Evolutionary conservation across 345 rosid species (phyloP).

Genomic region (Eucalyptus tenuipes): DNA sequence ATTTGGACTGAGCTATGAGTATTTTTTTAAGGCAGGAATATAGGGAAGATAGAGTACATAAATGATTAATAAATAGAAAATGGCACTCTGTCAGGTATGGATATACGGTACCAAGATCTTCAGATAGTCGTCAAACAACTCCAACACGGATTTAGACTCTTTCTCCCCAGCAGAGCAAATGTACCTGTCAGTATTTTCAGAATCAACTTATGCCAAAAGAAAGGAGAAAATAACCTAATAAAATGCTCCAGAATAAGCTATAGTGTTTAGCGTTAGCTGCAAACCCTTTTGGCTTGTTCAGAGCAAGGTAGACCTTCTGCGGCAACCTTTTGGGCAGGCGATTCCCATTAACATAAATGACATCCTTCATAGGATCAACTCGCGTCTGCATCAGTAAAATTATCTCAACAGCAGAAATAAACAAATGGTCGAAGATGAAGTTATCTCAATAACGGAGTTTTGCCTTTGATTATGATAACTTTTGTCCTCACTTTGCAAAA

Average conservation of each 20-base stretch:
- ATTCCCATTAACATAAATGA: slow-evolving; percentile 78
- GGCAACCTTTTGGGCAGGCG: slow-evolving; percentile 86
- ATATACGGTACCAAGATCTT: slow-evolving; percentile 49
- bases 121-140: slow-evolving; percentile 62
- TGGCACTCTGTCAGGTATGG: not conserved
- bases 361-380: slow-evolving; percentile 71
- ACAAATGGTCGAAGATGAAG: not conserved
- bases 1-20: not conserved
- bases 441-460: not conserved
- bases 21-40: not conserved
- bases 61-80: not conserved
- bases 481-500: not conserved
- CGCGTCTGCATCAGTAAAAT: slow-evolving; percentile 47
- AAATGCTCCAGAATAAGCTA: not conserved
- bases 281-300: slow-evolving; percentile 98
- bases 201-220: not conserved
- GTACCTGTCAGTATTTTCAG: slow-evolving; percentile 37
- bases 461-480: not conserved
- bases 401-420: not conserved
- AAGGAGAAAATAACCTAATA: not conserved
- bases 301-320: slow-evolving; percentile 78
- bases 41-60: not conserved
- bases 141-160: slow-evolving; percentile 54
- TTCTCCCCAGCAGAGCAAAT: slow-evolving; percentile 89
- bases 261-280: slow-evolving; percentile 2